Percentiles rank a stretch among this genome's conserved stretches.
Conservation (phyloP, 1,284 basidiomycete species). For the Naganishia albida region DNA sequence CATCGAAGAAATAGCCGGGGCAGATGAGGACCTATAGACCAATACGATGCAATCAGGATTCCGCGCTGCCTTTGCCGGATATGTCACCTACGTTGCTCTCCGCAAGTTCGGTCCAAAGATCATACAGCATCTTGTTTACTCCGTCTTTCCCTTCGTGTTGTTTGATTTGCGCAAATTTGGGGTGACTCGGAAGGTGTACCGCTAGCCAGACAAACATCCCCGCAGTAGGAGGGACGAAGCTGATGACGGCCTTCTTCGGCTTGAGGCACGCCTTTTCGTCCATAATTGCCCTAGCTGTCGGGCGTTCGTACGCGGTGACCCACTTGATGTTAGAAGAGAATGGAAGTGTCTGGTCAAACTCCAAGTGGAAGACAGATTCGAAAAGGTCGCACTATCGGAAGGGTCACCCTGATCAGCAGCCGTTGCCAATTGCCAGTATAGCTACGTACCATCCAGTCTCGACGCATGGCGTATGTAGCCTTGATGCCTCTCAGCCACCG, state of each 20-base stretch:
- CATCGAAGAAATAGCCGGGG: constrained; percentile 50
- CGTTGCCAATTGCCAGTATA: no score
- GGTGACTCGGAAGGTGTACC: constrained; percentile 66
- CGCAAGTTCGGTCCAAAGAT: constrained; percentile 50
- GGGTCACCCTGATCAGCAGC: neutral
- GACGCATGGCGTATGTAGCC: constrained; percentile 51
- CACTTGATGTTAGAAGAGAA: constrained; percentile 38
- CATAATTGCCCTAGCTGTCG: constrained; percentile 30
- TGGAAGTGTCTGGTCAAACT: constrained; percentile 41
- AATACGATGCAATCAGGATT: neutral
- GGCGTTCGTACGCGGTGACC: constrained; percentile 38
- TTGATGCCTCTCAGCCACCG: constrained; percentile 69
- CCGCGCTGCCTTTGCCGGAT: neutral
- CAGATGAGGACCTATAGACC: constrained; percentile 46
- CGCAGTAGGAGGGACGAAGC: constrained; percentile 67
- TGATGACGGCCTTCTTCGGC: constrained; percentile 58
- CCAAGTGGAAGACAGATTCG: constrained; percentile 51
- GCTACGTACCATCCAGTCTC: constrained; percentile 46
- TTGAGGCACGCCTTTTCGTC: constrained; percentile 57
- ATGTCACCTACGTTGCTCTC: constrained; percentile 43
- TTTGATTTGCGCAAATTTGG: constrained; percentile 54
- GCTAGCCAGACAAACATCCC: constrained; percentile 62
- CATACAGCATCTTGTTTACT: constrained; percentile 41
- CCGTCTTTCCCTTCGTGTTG: constrained; percentile 43
- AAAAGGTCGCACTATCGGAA: constrained; percentile 46